phyloP scores from a whole-genome alignment of 768 basidiomycete species.

The Lactarius indigo region DNA sequence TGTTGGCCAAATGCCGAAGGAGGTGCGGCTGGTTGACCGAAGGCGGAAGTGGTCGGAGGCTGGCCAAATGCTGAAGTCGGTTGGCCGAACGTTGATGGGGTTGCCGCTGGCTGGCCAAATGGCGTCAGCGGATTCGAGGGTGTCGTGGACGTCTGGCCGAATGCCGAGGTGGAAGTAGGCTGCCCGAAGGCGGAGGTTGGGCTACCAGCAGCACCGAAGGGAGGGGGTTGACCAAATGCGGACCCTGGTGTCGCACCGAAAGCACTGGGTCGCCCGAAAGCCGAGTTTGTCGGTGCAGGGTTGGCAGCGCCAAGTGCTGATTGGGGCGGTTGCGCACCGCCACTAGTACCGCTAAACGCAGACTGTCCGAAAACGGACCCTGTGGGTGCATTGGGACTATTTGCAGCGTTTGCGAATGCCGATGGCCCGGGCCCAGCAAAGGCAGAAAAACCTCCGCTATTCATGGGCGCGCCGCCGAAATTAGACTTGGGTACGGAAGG shows the following conservation, averaged over 20 bases:
- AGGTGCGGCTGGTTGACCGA: slow-evolving; percentile 40
- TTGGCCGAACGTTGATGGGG: slow-evolving; percentile 33
- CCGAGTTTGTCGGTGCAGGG: slow-evolving; percentile 30
- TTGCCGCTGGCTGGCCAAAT: slow-evolving; percentile 27
- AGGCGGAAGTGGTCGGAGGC: slow-evolving; percentile 46
- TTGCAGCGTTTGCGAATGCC: slow-evolving; percentile 16
- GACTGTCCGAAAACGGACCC: slow-evolving; percentile 29
- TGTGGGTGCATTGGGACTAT: slow-evolving; percentile 3
- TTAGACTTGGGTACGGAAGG: slow-evolving; percentile 24
- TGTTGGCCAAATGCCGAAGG: slow-evolving; percentile 47
- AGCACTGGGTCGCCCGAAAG: slow-evolving; percentile 35
- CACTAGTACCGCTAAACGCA: slow-evolving; percentile 13
- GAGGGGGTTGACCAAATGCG: slow-evolving; percentile 35
- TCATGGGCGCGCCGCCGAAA: slow-evolving; percentile 10
- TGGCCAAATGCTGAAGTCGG: slow-evolving; percentile 33
- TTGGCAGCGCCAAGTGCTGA: slow-evolving; percentile 23
- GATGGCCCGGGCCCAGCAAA: slow-evolving; percentile 23
- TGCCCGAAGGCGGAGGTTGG: slow-evolving; percentile 15
- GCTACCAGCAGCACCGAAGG: slow-evolving; percentile 5
- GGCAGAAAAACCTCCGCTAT: slow-evolving; percentile 20
- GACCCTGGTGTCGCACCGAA: slow-evolving; percentile 29
- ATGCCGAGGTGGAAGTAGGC: slow-evolving; percentile 6
- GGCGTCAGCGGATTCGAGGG: not conserved
- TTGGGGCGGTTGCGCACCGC: slow-evolving; percentile 11
- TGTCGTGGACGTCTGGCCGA: slow-evolving; percentile 14